Base-by-base conservation (phyloP, 352 stramenopile genomes). In the Peronospora farinosa region DNA sequence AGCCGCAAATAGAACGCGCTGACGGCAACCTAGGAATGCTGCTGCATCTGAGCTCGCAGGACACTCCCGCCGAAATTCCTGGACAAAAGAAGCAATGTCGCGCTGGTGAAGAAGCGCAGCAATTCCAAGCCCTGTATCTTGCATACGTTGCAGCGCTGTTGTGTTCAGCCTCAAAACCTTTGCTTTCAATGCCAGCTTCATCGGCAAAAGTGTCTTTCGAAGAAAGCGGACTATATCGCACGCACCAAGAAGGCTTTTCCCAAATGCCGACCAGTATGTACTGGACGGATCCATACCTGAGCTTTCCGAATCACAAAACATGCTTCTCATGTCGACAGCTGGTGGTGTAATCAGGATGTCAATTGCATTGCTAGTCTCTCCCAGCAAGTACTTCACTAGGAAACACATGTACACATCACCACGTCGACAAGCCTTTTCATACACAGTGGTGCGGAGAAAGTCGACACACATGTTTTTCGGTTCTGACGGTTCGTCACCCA, bases 381-480 rank as follows among this genome's bases (percentile, higher is more conserved):
- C 72, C 12, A 72, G 27, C 5, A 86, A 69, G 32, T 86, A 85
- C 54, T 80, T 81, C 3, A 87, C 76, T 23, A 94, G 39, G 42
- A 90, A 91, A 16, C 67, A 63, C 67, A 81, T 82, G 51, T 90
- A 94, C 10, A 92, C 50, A 48, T 94, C 83, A 10, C 69, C 70
- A 58, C 62, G 67, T 7, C 52, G 43, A n/a, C 45, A 57, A 15
- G 81, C 77, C 33, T 69, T 79, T 23, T 44, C 53, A 64, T 65
- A 76, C 5, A 94, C 65, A 2, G 63, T 57, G 1, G 65, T 77
- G 42, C 63, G 74, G n/a, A 92, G 52, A 51, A 87, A 92, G 17
- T 86, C 73, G 37, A 55, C 43, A 46, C 72, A 85, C 19, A 86
- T 47, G 7, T 52, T 69, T 47, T 69, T 79, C 15, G 57, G 16